phyloP scores from a whole-genome alignment of 2,329 filamentous ascomycete species.

The Sordariomycetes sp. region DNA sequence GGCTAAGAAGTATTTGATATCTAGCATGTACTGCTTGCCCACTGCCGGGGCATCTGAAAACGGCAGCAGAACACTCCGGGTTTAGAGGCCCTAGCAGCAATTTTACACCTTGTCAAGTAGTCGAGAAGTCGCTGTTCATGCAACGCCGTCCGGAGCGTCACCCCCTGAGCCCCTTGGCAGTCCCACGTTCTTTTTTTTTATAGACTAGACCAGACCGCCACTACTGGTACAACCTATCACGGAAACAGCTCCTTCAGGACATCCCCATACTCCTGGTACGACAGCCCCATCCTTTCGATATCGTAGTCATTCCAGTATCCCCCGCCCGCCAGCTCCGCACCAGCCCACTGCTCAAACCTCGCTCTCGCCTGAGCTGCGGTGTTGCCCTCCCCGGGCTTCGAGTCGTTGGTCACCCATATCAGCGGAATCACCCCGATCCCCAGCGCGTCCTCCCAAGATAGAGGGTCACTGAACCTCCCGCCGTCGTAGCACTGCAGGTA shows the following conservation, averaged over 20 bases:
- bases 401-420: conserved; percentile 32
- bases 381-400: conserved; percentile 27
- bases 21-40: too few relatives aligned
- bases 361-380: conserved; percentile 23
- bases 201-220: too few relatives aligned
- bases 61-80: too few relatives aligned
- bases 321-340: conserved; percentile 20
- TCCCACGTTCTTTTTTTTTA: too few relatives aligned
- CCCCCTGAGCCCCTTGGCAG: too few relatives aligned
- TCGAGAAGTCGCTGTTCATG: too few relatives aligned
- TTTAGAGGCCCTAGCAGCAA: too few relatives aligned
- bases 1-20: too few relatives aligned
- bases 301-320: conserved; percentile 37
- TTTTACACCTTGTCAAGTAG: too few relatives aligned
- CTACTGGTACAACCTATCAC: neutral
- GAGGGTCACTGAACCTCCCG: conserved; percentile 27
- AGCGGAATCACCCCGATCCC: conserved; percentile 30
- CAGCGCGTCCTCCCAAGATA: conserved; percentile 22
- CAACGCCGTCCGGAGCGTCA: too few relatives aligned
- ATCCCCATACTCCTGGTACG: conserved; percentile 21
- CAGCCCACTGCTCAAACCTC: conserved; percentile 22
- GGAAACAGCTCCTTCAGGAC: conserved; percentile 15
- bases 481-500: conserved; percentile 35
- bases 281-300: conserved; percentile 30
- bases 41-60: too few relatives aligned